Evolutionary conservation across 805 yeast genomes (phyloP).

Genomic region (Nakazawaea laoshanensis): DNA sequence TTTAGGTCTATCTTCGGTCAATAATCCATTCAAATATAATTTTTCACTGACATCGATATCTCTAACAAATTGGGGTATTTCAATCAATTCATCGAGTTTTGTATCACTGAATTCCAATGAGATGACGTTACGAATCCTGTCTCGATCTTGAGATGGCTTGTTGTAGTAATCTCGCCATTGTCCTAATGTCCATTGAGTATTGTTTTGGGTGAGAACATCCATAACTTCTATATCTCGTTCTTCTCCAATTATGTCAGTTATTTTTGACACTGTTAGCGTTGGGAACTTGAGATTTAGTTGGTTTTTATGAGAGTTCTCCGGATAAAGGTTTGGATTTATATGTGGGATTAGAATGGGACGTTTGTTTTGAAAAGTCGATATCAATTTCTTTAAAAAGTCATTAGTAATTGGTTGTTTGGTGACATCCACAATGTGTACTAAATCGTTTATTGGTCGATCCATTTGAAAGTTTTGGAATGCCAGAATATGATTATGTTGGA

Average conservation of each 20-base stretch:
- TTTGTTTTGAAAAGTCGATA: conserved; percentile 19
- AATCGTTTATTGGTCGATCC: conserved; percentile 16
- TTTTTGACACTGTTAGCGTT: conserved; percentile 42
- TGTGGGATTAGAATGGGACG: conserved; percentile 22
- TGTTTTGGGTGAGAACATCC: conserved; percentile 81
- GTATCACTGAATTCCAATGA: conserved; percentile 70
- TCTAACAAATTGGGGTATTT: conserved; percentile 59
- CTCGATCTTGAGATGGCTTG: conserved; percentile 34
- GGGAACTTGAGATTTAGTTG: conserved; percentile 32
- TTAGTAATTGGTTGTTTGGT: conserved; percentile 19
- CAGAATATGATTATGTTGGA: conserved; percentile 51
- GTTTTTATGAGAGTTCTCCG: conserved; percentile 6
- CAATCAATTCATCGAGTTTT: conserved; percentile 35
- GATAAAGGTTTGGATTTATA: conserved; percentile 11
- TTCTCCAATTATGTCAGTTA: conserved; percentile 53
- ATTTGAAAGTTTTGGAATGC: conserved; percentile 22
- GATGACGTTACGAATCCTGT: conserved; percentile 70
- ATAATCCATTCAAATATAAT: conserved; percentile 18
- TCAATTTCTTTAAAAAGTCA: conserved; percentile 14
- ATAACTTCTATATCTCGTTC: conserved; percentile 68
- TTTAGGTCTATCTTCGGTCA: conserved; percentile 33
- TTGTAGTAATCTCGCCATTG: conserved; percentile 71
- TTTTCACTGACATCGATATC: conserved; percentile 60
- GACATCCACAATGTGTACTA: conserved; percentile 20
- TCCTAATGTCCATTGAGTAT: conserved; percentile 61